These are phyloP conservation scores for Fusarium pseudograminearum DNA, from an alignment of 2,329 filamentous ascomycete species.

Conservation along the genomic window DNA sequence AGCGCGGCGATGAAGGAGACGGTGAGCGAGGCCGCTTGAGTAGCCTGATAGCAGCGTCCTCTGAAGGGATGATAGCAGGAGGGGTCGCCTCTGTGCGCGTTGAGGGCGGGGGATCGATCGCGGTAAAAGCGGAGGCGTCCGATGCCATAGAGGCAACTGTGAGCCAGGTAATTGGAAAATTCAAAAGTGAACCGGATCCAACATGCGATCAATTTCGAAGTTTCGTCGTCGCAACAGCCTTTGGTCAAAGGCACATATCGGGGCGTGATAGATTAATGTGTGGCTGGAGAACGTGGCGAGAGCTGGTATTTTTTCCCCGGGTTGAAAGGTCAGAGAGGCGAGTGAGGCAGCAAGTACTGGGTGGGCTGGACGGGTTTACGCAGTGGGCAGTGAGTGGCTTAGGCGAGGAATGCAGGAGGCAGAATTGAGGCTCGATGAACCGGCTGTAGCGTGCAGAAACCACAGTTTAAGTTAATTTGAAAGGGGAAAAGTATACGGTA, in stretches of 20 bases:
- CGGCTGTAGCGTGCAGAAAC: constrained; percentile 26
- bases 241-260: constrained; percentile 53
- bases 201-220: constrained; percentile 44
- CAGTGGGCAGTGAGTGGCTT: constrained; percentile 44
- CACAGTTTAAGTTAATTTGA: constrained; percentile 25
- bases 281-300: constrained; percentile 61
- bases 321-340: constrained; percentile 41
- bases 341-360: constrained; percentile 33
- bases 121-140: constrained; percentile 65
- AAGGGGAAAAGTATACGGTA: constrained; percentile 15
- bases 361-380: constrained; percentile 36
- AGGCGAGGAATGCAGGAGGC: constrained; percentile 34
- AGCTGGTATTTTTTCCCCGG: constrained; percentile 52
- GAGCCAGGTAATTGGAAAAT: constrained; percentile 36
- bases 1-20: constrained; percentile 57
- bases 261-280: constrained; percentile 53
- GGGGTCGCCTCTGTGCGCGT: constrained; percentile 52
- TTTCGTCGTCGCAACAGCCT: constrained; percentile 40
- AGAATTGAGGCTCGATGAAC: constrained; percentile 43
- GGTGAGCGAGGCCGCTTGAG: constrained; percentile 62
- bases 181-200: constrained; percentile 29
- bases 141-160: constrained; percentile 62
- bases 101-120: constrained; percentile 63
- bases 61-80: constrained; percentile 54
- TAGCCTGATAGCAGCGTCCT: constrained; percentile 53